Evolutionary conservation across 805 yeast species (phyloP).

Genomic region (Yarrowia osloensis): DNA sequence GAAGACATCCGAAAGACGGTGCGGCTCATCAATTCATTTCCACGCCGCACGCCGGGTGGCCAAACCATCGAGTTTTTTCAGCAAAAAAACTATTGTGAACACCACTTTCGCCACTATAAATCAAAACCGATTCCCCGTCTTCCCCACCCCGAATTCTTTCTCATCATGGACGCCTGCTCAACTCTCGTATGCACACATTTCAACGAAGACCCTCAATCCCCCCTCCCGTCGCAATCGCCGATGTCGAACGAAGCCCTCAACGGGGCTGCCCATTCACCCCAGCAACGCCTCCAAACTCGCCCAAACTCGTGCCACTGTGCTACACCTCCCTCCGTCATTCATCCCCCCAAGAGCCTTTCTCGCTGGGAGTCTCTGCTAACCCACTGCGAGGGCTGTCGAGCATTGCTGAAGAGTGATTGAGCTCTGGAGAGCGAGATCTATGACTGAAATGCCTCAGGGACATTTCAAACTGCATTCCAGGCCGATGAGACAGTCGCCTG

Average conservation of each 20-base stretch:
- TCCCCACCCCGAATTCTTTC: background rate
- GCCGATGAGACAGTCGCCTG: background rate
- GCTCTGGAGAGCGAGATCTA: background rate
- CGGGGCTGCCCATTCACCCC: background rate
- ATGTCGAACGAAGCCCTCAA: background rate
- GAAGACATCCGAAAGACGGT: background rate
- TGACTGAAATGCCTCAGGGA: background rate
- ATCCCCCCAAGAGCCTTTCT: constrained; percentile 9
- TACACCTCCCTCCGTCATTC: background rate
- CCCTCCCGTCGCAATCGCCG: background rate
- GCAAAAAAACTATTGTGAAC: background rate
- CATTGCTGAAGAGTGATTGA: background rate
- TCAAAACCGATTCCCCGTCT: background rate
- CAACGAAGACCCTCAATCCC: constrained; percentile 14
- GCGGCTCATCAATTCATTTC: constrained; percentile 7
- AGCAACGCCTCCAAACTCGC: background rate
- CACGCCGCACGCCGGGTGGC: constrained; percentile 11
- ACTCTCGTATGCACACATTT: constrained; percentile 8
- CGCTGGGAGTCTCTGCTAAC: constrained; percentile 4
- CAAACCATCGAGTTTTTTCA: background rate
- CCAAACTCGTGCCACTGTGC: background rate
- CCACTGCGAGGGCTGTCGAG: background rate
- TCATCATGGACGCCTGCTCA: constrained; percentile 23
- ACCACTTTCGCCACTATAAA: background rate
- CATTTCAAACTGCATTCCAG: background rate